Conservation (phyloP, 495 filamentous ascomycete genomes). For the Penicillium atrosanguineum region DNA sequence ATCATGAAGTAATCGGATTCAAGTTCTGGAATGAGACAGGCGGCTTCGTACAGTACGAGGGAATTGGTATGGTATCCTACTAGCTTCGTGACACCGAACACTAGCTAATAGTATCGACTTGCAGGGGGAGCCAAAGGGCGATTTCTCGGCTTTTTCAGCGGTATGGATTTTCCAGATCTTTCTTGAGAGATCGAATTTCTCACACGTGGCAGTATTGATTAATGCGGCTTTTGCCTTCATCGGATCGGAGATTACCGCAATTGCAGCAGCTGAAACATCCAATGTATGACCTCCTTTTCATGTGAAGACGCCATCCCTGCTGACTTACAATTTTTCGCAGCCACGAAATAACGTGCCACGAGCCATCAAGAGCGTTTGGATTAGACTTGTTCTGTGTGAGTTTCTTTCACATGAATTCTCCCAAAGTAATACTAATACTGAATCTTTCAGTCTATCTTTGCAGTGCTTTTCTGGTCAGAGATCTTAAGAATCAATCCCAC, state of each 20-base stretch:
- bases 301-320: neutral
- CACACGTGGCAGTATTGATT: constrained; percentile 8
- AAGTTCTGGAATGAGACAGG: constrained; percentile 26
- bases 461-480: constrained; percentile 49
- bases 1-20: constrained; percentile 25
- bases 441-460: constrained; percentile 52
- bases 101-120: neutral
- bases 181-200: neutral
- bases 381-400: constrained; percentile 21
- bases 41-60: constrained; percentile 20
- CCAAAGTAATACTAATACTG: neutral
- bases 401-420: neutral
- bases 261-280: constrained; percentile 13
- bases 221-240: constrained; percentile 20
- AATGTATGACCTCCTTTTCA: constrained; percentile 1
- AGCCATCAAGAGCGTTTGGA: constrained; percentile 22
- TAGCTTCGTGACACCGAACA: neutral
- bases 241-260: constrained; percentile 15
- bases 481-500: too few species aligned
- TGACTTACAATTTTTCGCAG: constrained; percentile 3
- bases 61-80: constrained; percentile 7
- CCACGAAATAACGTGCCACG: constrained; percentile 21
- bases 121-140: constrained; percentile 18
- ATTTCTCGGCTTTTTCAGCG: constrained; percentile 18
- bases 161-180: too few species aligned